A percentile compares a stretch with the other conserved stretches of the same genome.
Conservation (phyloP, 1,284 basidiomycete species). For the Cryptococcus sp. region DNA sequence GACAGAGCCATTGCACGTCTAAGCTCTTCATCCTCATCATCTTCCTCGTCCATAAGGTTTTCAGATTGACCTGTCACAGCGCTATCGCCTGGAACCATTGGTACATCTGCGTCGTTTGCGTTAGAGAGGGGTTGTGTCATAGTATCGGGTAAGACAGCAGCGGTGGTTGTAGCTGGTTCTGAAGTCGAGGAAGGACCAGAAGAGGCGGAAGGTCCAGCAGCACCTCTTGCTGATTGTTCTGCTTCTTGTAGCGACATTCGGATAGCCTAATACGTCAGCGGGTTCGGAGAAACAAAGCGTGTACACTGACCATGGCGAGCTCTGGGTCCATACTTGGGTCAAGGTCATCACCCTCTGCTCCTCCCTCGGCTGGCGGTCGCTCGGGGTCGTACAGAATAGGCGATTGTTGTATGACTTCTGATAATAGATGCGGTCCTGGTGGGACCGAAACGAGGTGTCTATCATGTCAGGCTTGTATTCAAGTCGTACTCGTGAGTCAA, state of each 20-base stretch:
- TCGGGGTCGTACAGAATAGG: slow-evolving; percentile 78
- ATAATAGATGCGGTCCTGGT: slow-evolving; percentile 72
- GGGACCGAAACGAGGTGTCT: slow-evolving; percentile 74
- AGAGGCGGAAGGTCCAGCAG: slow-evolving; percentile 24
- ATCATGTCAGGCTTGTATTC: not conserved
- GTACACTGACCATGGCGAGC: slow-evolving; percentile 75
- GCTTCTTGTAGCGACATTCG: slow-evolving; percentile 98
- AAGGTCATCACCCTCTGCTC: slow-evolving; percentile 52
- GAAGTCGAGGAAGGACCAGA: slow-evolving; percentile 43
- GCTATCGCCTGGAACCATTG: slow-evolving; percentile 19
- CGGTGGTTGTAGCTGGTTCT: slow-evolving; percentile 25
- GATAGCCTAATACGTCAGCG: slow-evolving; percentile 62
- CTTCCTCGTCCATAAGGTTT: slow-evolving; percentile 14
- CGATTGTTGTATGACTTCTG: slow-evolving; percentile 75
- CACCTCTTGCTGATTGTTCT: slow-evolving; percentile 60
- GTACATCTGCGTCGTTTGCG: slow-evolving; percentile 16
- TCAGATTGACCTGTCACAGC: slow-evolving; percentile 1
- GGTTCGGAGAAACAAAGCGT: not conserved
- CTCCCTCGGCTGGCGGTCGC: slow-evolving; percentile 51
- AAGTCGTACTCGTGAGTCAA: slow-evolving; percentile 1
- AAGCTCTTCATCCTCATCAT: slow-evolving; percentile 40
- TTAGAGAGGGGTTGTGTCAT: slow-evolving; percentile 24
- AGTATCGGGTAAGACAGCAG: slow-evolving; percentile 11
- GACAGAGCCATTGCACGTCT: slow-evolving; percentile 40
- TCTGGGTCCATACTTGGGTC: slow-evolving; percentile 95